Conservation (phyloP, 768 basidiomycete genomes). For the Auricularia cornea region DNA sequence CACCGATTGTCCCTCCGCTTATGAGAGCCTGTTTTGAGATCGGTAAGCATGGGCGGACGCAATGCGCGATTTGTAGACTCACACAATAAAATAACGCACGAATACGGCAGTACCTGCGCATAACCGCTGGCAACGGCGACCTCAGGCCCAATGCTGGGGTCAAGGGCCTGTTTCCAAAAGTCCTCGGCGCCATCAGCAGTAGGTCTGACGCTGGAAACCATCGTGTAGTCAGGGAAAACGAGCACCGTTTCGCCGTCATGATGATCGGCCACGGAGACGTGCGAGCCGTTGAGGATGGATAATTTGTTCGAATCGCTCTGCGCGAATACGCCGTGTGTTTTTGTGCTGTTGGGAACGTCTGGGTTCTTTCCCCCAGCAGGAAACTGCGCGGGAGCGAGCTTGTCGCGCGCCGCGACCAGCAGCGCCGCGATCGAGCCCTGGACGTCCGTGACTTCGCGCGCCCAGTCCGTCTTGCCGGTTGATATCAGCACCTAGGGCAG, state of each 20-base stretch:
- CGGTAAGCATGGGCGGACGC: not conserved
- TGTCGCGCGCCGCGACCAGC: not conserved
- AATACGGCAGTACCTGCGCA: conserved; percentile 77
- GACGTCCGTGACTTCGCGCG: conserved; percentile 65
- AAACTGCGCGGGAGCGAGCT: not conserved
- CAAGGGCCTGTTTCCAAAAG: conserved; percentile 57
- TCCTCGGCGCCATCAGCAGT: conserved; percentile 23
- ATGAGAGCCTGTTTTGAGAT: conserved; percentile 75
- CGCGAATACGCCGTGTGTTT: conserved; percentile 49
- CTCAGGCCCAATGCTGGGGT: conserved; percentile 43
- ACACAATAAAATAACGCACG: conserved; percentile 90
- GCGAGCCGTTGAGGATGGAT: conserved; percentile 79
- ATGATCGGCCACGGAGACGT: conserved; percentile 58
- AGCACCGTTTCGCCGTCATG: conserved; percentile 67
- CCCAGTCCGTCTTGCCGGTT: conserved; percentile 87
- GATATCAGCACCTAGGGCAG: conserved; percentile 67
- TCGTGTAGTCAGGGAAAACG: conserved; percentile 87
- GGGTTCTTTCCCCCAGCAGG: not conserved
- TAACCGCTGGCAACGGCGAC: conserved; percentile 31
- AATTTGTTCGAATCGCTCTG: conserved; percentile 47
- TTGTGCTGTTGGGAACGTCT: conserved; percentile 9
- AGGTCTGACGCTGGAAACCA: conserved; percentile 54
- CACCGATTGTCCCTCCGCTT: conserved; percentile 90
- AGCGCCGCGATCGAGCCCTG: conserved; percentile 56
- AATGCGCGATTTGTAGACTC: conserved; percentile 22